Percentiles rank a stretch among this genome's conserved stretches.
These are phyloP conservation scores for Graphilbum ipis-grandicollis DNA, from an alignment of 2,329 filamentous ascomycete genomes.

Conservation along the genomic window DNA sequence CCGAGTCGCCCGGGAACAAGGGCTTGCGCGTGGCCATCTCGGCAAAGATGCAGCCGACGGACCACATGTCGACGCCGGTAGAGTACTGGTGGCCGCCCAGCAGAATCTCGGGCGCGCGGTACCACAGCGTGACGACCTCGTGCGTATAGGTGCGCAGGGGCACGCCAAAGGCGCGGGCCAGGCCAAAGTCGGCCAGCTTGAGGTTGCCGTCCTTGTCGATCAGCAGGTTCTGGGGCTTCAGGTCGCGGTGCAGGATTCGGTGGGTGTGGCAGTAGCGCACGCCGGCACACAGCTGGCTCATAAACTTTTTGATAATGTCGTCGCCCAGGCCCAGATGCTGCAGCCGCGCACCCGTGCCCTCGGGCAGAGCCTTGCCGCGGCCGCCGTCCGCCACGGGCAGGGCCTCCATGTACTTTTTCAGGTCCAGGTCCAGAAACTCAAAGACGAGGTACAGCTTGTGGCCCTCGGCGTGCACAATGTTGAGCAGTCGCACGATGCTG, in stretches of 20 bases:
- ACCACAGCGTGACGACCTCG: constrained; percentile 84
- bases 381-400: constrained; percentile 66
- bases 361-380: constrained; percentile 63
- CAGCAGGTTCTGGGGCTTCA: constrained; percentile 75
- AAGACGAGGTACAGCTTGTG: constrained; percentile 85
- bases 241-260: constrained; percentile 64
- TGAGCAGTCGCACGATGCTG: constrained; percentile 69
- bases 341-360: constrained; percentile 47
- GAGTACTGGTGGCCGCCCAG: constrained; percentile 78
- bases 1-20: constrained; percentile 74
- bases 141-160: constrained; percentile 79
- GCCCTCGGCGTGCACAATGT: constrained; percentile 82
- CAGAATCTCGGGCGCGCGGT: constrained; percentile 71
- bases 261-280: constrained; percentile 75
- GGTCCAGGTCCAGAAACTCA: constrained; percentile 71
- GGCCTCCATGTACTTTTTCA: constrained; percentile 92
- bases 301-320: constrained; percentile 79
- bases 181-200: constrained; percentile 72
- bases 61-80: constrained; percentile 91
- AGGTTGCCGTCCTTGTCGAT: constrained; percentile 75
- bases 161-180: constrained; percentile 78
- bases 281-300: constrained; percentile 67
- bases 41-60: constrained; percentile 75
- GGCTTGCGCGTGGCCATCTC: constrained; percentile 88
- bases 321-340: constrained; percentile 55